These are phyloP conservation scores for Fusarium aywerte DNA, from an alignment of 2,329 filamentous ascomycete species.

Conservation along the genomic window DNA sequence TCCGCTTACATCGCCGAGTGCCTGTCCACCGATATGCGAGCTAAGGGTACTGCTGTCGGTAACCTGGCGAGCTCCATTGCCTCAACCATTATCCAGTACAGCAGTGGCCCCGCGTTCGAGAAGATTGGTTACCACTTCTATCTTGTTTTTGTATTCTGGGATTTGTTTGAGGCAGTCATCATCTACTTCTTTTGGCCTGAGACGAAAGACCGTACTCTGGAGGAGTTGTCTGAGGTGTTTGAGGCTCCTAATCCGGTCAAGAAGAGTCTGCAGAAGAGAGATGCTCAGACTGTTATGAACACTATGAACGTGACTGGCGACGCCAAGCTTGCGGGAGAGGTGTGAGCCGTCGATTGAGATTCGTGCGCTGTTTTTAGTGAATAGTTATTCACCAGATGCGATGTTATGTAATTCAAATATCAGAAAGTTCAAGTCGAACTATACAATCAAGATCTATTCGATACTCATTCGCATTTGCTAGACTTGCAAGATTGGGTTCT, in stretches of 20 bases:
- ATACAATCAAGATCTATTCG: no score
- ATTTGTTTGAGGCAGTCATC: conserved; percentile 54
- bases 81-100: conserved; percentile 57
- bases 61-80: conserved; percentile 55
- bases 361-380: neutral
- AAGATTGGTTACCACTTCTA: conserved; percentile 59
- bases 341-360: neutral
- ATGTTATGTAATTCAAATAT: no score
- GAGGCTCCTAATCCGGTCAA: conserved; percentile 58
- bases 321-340: conserved; percentile 43
- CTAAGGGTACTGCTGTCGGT: conserved; percentile 58
- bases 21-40: conserved; percentile 57
- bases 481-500: no score
- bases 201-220: conserved; percentile 61
- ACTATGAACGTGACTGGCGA: conserved; percentile 49
- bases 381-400: no score
- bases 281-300: conserved; percentile 57
- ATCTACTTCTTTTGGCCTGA: conserved; percentile 64
- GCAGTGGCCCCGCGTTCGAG: conserved; percentile 56
- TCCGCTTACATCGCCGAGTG: conserved; percentile 62
- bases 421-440: no score
- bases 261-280: conserved; percentile 57
- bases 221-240: conserved; percentile 66
- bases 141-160: conserved; percentile 59
- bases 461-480: no score